These are phyloP conservation scores for Beauveria pseudobassiana DNA, from an alignment of 2,329 filamentous ascomycete species.

Conservation along the genomic window DNA sequence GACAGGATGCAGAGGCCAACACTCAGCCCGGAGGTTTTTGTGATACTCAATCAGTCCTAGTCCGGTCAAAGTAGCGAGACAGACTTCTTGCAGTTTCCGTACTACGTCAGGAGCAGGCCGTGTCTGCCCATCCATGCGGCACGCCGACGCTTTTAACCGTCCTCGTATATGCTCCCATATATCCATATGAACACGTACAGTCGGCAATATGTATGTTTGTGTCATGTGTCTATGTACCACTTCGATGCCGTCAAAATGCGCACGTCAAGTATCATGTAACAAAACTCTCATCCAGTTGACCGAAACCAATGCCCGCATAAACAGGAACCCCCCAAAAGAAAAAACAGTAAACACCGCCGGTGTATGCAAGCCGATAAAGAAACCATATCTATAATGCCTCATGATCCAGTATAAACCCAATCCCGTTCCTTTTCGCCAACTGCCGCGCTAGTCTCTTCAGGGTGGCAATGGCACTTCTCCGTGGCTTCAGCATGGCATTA, in stretches of 20 bases:
- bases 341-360: neutral
- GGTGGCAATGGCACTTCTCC: too few species aligned
- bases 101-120: too few species aligned
- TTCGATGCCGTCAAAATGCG: constrained; percentile 1
- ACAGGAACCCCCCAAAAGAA: neutral
- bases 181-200: too few species aligned
- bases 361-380: neutral
- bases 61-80: too few species aligned
- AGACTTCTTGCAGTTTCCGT: too few species aligned
- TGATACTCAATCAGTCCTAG: too few species aligned
- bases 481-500: neutral
- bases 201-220: neutral
- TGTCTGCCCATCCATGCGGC: too few species aligned
- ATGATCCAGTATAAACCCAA: neutral
- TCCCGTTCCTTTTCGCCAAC: neutral
- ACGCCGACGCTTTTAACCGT: too few species aligned
- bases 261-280: neutral
- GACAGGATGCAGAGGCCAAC: too few species aligned
- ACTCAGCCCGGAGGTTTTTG: too few species aligned
- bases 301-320: neutral
- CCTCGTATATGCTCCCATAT: too few species aligned
- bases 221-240: neutral
- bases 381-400: constrained; percentile 3
- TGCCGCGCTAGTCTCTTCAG: neutral
- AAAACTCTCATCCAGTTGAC: neutral